Base-by-base conservation (phyloP, 441 rosid species). In the Gossypium trilobum region DNA sequence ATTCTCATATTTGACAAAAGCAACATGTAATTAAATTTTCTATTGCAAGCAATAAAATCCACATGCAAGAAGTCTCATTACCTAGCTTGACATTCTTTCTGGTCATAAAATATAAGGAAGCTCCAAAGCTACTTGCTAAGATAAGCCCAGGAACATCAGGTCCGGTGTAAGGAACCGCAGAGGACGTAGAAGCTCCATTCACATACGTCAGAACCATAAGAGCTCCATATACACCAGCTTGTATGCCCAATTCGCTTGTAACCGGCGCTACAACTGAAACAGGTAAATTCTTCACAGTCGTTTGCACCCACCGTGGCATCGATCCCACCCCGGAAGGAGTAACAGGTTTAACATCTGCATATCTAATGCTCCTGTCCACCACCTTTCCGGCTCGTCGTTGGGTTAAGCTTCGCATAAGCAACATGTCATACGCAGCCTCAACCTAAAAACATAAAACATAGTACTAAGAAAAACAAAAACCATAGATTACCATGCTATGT, bases 351-450 rank as follows among this genome's bases (percentile, higher is more conserved):
- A 94, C 99, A 84, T 94, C 99, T 14, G 99, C 99, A 80, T 88
- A 94, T 4, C 93, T 89, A 52, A 95, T 81, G 78, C 77, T 85
- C 81, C 88, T 88, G 80, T 82, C 80, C 60, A 80, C 87, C 31
- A 92, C 99, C 81, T 89, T 95, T 63, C 97, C 99, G 33, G 95
- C 83, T 79, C 86, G 90, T 44, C 99, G 91, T 83, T 85, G 99
- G 73, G 89, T 88, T 51, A 94, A 85, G 80, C 97, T 94, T 78
- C 82, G 86, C 99, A 92, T 92, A 73, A 92, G 97, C 82, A 95
- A 68, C 99, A 95, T 92, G 76, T 95, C 99, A 81, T 92, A 92
- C 4, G 99, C 99, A 80, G 97, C 93, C 82, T 95, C 97, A 36
- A 84, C 97, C 99, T 95, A 79, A 66, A 78, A 72, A 52, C 16